These are phyloP conservation scores for Macroventuria anomochaeta DNA, from an alignment of 2,329 filamentous ascomycete species.

Conservation along the genomic window DNA sequence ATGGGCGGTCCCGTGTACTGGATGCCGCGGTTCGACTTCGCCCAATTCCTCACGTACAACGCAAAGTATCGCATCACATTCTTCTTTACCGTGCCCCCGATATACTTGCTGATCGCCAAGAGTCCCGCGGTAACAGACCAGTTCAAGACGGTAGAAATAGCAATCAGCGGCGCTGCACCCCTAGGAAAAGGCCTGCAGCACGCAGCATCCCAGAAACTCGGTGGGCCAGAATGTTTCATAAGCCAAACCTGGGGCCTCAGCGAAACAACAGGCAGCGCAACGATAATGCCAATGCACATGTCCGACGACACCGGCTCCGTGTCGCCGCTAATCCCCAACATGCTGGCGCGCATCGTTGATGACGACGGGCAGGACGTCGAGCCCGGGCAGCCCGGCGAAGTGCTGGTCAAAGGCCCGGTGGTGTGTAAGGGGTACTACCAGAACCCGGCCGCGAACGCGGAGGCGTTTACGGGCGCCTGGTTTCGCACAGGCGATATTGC, in stretches of 20 bases:
- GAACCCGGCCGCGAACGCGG: slow-evolving; percentile 39
- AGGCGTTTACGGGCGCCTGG: slow-evolving; percentile 46
- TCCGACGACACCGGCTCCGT: slow-evolving; percentile 58
- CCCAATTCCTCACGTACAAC: slow-evolving; percentile 61
- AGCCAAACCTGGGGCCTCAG: slow-evolving; percentile 65
- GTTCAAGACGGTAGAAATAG: slow-evolving; percentile 58
- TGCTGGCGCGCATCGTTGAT: slow-evolving; percentile 44
- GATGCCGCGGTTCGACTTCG: slow-evolving; percentile 67
- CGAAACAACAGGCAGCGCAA: slow-evolving; percentile 61
- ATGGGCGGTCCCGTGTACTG: slow-evolving; percentile 59
- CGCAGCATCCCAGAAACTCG: slow-evolving; percentile 59
- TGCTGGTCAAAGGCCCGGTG: slow-evolving; percentile 45
- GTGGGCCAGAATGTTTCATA: slow-evolving; percentile 52
- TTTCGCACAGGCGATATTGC: slow-evolving; percentile 50
- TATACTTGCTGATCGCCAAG: slow-evolving; percentile 66
- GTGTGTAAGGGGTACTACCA: slow-evolving; percentile 50
- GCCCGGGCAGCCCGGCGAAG: slow-evolving; percentile 40
- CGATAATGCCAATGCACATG: slow-evolving; percentile 51
- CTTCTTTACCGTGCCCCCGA: slow-evolving; percentile 67
- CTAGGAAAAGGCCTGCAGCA: slow-evolving; percentile 62
- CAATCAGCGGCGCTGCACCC: slow-evolving; percentile 63
- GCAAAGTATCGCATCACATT: slow-evolving; percentile 59
- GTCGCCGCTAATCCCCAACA: slow-evolving; percentile 51
- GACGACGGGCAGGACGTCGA: slow-evolving; percentile 44
- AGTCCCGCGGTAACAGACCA: slow-evolving; percentile 62